A percentile compares a stretch with the other conserved stretches of the same genome.
Conservation (phyloP, 1,139 yeast genomes). For the Saccharomyces hybrid region DNA sequence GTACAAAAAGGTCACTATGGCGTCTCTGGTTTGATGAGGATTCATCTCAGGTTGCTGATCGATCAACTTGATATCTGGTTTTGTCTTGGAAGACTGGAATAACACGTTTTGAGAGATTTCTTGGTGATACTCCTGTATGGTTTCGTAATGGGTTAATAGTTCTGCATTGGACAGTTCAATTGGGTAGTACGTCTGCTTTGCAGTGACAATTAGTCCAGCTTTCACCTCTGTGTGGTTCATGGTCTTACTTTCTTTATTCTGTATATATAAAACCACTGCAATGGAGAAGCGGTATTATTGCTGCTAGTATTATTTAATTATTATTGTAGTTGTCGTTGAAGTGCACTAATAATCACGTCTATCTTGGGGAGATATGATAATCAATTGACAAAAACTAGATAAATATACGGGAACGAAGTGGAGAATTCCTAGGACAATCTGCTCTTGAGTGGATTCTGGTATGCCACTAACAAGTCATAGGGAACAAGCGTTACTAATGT, state of each 20-base stretch:
- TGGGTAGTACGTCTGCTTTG: conserved; percentile 42
- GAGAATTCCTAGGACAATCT: neutral
- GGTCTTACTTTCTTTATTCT: neutral
- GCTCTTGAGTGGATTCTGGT: neutral
- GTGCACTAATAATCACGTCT: neutral
- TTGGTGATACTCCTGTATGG: conserved; percentile 45
- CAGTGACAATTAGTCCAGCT: conserved; percentile 32
- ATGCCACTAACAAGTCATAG: neutral
- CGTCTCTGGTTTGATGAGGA: conserved; percentile 61
- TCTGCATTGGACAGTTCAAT: conserved; percentile 45
- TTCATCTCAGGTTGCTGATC: conserved; percentile 95
- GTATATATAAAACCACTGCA: too few relatives aligned
- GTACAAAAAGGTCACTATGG: conserved; percentile 50
- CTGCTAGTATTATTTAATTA: neutral
- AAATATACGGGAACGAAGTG: neutral
- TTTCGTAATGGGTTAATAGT: conserved; percentile 40
- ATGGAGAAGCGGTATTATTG: neutral
- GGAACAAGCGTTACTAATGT: neutral
- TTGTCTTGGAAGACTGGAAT: conserved; percentile 33
- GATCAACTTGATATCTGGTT: conserved; percentile 58
- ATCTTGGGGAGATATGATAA: neutral
- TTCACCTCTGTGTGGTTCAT: neutral
- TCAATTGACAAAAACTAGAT: neutral
- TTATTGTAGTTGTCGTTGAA: neutral
- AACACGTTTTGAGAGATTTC: conserved; percentile 43